A percentile compares a stretch with the other conserved stretches of the same genome.
phyloP scores from a whole-genome alignment of 2,329 filamentous ascomycete genomes.

The Boeremia exigua region DNA sequence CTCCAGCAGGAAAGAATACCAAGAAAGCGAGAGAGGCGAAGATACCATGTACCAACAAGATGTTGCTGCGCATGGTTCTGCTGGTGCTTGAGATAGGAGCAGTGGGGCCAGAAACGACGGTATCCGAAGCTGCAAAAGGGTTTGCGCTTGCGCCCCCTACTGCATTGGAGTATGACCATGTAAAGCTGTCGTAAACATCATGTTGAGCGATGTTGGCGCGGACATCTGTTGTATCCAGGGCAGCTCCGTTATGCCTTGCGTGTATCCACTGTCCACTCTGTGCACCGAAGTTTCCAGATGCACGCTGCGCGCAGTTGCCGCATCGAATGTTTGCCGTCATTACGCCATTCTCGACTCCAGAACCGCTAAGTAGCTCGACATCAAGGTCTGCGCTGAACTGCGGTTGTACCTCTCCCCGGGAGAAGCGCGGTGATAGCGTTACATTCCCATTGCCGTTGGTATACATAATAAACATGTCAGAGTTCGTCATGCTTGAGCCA shows the following conservation, averaged over 20 bases:
- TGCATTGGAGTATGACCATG: constrained; percentile 15
- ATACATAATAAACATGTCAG: constrained; percentile 70
- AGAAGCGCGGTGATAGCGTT: constrained; percentile 65
- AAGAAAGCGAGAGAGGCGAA: constrained; percentile 47
- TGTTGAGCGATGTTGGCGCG: constrained; percentile 3
- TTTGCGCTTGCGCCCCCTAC: constrained; percentile 17
- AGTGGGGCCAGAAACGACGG: constrained; percentile 28
- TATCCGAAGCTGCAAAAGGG: constrained; percentile 12
- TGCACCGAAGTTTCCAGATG: constrained; percentile 52
- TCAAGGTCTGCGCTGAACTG: constrained; percentile 50
- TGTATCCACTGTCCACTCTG: constrained; percentile 55
- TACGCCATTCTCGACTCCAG: constrained; percentile 58
- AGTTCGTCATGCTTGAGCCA: constrained; percentile 60
- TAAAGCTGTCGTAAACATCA: constrained; percentile 5
- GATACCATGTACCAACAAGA: constrained; percentile 43
- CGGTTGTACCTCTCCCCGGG: constrained; percentile 58
- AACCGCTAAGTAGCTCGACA: constrained; percentile 64
- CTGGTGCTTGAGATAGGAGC: not conserved
- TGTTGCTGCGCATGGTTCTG: constrained; percentile 16
- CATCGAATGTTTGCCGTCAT: constrained; percentile 66
- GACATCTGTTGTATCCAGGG: constrained; percentile 52
- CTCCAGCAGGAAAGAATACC: constrained; percentile 49
- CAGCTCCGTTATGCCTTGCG: constrained; percentile 49
- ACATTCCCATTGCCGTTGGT: constrained; percentile 59
- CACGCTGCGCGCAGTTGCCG: constrained; percentile 54